Evolutionary conservation across 345 rosid genomes (phyloP).

Genomic region (Pelargonium nanum): DNA sequence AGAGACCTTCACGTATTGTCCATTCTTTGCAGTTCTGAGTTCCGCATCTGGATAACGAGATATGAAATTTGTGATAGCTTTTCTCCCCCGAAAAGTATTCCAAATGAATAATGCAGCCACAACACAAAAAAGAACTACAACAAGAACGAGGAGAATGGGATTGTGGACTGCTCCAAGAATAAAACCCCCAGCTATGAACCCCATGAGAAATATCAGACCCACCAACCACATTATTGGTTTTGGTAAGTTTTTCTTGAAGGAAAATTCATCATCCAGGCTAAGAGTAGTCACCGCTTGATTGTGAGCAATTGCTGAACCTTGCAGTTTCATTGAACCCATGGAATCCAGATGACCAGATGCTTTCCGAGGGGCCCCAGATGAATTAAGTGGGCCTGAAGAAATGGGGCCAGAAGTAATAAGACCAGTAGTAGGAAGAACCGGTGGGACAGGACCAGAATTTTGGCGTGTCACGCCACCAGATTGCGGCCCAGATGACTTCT

Average conservation of each 20-base stretch:
- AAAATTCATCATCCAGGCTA: slow-evolving; percentile 58
- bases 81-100: slow-evolving; percentile 81
- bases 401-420: slow-evolving; percentile 93
- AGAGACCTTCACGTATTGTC: slow-evolving; percentile 88
- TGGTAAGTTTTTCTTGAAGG: slow-evolving; percentile 62
- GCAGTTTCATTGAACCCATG: slow-evolving; percentile 58
- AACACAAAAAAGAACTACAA: slow-evolving; percentile 54
- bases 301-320: slow-evolving; percentile 44
- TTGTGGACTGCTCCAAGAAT: slow-evolving; percentile 83
- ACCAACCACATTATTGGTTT: slow-evolving; percentile 66
- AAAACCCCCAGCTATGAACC: slow-evolving; percentile 82
- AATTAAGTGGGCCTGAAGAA: slow-evolving; percentile 68
- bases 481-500: slow-evolving; percentile 88
- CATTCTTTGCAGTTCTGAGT: slow-evolving; percentile 89
- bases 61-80: slow-evolving; percentile 58
- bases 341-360: slow-evolving; percentile 91
- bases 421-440: slow-evolving; percentile 84
- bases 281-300: slow-evolving; percentile 73
- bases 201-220: slow-evolving; percentile 63
- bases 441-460: slow-evolving; percentile 86
- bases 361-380: slow-evolving; percentile 85
- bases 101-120: slow-evolving; percentile 62
- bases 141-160: slow-evolving; percentile 65
- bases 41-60: slow-evolving; percentile 83
- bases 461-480: slow-evolving; percentile 89